Percentiles rank a stretch among this genome's conserved stretches.
Evolutionary conservation across 495 filamentous ascomycete genomes (phyloP).

Genomic region (Chaetomium cochliodes): DNA sequence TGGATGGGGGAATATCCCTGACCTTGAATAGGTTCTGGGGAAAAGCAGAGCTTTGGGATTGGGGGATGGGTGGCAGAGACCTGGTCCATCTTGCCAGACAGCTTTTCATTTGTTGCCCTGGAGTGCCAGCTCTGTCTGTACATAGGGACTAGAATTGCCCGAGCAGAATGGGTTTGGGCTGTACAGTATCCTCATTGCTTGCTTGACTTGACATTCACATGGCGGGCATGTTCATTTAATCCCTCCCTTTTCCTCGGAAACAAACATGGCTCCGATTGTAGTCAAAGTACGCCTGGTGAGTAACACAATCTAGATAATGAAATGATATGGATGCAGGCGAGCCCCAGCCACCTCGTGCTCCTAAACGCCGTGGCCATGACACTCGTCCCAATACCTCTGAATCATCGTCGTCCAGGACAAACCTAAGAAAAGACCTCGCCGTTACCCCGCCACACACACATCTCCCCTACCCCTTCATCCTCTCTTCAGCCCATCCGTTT

Average conservation of each 20-base stretch:
- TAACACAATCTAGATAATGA: background rate
- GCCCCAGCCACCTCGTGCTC: constrained; percentile 9
- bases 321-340: background rate
- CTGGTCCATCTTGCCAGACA: constrained; percentile 2
- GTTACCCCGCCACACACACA: too few relatives aligned
- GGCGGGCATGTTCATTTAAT: too few relatives aligned
- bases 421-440: background rate
- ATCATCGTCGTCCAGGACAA: background rate
- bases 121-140: constrained; percentile 19
- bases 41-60: constrained; percentile 2
- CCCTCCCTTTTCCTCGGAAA: too few relatives aligned
- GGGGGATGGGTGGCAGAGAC: background rate
- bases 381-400: background rate
- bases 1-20: background rate
- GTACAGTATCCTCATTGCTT: constrained; percentile 5
- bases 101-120: background rate
- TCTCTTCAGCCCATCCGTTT: constrained; percentile 39
- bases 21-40: background rate
- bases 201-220: too few relatives aligned
- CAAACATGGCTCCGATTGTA: too few relatives aligned
- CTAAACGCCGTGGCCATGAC: constrained; percentile 16
- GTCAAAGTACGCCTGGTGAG: too few relatives aligned
- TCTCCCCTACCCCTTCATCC: background rate
- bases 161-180: constrained; percentile 2
- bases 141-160: constrained; percentile 10